phyloP scores from a whole-genome alignment of 2,329 filamentous ascomycete genomes.

The Teratosphaeria nubilosa region DNA sequence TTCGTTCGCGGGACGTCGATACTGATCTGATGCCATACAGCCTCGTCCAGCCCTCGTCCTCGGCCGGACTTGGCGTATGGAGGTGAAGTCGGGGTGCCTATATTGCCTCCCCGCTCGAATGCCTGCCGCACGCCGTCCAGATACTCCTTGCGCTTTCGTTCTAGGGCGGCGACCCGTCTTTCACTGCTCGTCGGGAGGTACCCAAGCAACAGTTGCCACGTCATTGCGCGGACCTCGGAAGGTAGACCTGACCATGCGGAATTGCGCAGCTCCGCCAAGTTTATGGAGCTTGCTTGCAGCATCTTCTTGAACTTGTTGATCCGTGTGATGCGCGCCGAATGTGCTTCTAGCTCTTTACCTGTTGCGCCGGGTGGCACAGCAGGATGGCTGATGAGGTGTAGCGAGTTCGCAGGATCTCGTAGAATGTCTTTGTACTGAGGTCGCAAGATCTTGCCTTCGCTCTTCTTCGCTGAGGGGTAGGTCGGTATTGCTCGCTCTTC shows the following conservation, averaged over 20 bases:
- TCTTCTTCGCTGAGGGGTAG: constrained; percentile 79
- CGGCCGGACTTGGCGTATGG: constrained; percentile 42
- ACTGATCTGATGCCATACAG: constrained; percentile 99
- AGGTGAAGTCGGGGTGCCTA: constrained; percentile 18
- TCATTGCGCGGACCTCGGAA: constrained; percentile 92
- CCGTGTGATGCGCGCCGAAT: constrained; percentile 77
- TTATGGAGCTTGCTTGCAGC: constrained; percentile 82
- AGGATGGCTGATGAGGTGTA: constrained; percentile 88
- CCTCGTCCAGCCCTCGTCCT: constrained; percentile 77
- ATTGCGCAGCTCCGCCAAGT: constrained; percentile 69
- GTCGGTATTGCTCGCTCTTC: constrained; percentile 66
- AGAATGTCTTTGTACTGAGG: constrained; percentile 98
- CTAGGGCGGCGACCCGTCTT: constrained; percentile 75
- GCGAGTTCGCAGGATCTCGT: constrained; percentile 72
- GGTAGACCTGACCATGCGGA: constrained; percentile 92
- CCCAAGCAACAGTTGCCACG: constrained; percentile 92
- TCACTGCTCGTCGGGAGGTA: constrained; percentile 97
- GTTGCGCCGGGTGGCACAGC: constrained; percentile 61
- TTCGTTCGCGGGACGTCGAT: constrained; percentile 96
- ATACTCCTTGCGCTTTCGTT: constrained; percentile 93
- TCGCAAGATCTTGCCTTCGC: constrained; percentile 86
- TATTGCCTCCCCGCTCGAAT: constrained; percentile 42
- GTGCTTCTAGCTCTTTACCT: constrained; percentile 73
- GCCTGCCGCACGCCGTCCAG: constrained; percentile 73
- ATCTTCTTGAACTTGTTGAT: constrained; percentile 99